phyloP scores from a whole-genome alignment of 495 filamentous ascomycete genomes.

The Thozetella sp. region DNA sequence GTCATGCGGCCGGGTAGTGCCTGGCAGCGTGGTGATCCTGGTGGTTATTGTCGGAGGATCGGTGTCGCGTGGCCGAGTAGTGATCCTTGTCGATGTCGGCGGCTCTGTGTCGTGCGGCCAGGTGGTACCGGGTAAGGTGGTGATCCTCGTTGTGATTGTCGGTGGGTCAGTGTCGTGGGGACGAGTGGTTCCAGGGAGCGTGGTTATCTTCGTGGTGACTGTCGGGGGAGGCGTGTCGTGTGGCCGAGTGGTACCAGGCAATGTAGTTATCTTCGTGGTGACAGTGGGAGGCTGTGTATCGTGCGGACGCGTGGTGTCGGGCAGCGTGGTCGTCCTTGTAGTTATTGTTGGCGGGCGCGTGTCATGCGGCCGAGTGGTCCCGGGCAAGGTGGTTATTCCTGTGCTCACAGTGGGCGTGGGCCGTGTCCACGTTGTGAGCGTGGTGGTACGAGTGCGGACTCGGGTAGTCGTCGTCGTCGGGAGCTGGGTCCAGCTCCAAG shows the following conservation, averaged over 20 bases:
- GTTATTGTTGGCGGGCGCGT: neutral
- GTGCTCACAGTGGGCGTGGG: neutral
- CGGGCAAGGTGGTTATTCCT: neutral
- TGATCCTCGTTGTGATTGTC: slow-evolving; percentile 7
- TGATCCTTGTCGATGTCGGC: slow-evolving; percentile 3
- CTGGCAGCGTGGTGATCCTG: slow-evolving; percentile 6
- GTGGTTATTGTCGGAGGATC: neutral
- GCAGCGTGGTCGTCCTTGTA: neutral
- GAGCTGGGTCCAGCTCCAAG: slow-evolving; percentile 9
- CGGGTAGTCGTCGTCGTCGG: slow-evolving; percentile 5
- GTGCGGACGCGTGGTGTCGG: neutral
- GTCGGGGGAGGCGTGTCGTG: neutral
- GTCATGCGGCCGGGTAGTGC: slow-evolving; percentile 1
- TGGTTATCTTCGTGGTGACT: neutral
- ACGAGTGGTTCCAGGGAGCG: neutral
- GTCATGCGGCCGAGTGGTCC: neutral
- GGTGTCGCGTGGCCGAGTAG: slow-evolving; percentile 2
- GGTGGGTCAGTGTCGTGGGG: slow-evolving; percentile 5
- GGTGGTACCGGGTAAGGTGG: slow-evolving; percentile 6
- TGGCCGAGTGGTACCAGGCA: neutral
- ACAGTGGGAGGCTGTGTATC: neutral
- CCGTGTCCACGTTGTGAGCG: neutral
- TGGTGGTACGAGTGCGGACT: neutral
- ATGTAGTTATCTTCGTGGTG: neutral
- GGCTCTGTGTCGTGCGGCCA: neutral